Evolutionary conservation across 257 asterid species (phyloP), one percentile per base, ranked within the genome.

Genomic region (Fraxinus cuspidata): DNA sequence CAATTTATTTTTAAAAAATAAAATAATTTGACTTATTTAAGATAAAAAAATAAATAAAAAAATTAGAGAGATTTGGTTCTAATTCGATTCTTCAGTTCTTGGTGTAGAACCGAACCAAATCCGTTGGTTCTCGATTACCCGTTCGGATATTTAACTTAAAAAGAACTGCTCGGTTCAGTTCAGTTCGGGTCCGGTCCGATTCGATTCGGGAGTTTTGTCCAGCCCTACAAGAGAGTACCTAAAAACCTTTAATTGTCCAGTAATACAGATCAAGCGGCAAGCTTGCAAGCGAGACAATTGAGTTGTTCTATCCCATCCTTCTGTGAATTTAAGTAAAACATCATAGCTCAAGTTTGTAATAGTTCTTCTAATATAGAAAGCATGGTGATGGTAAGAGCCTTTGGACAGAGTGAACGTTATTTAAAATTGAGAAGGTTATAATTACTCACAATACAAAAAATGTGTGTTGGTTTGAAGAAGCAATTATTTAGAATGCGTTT

Each of bases 251-350:
- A 77, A 94, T 86, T 25, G 97, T 94, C 82, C 99, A 90, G 83
- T 94, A 94, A 82, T 92, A 94, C 79, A 97, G 99, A 87, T 94
- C 99, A 75, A 95, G 99, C 80, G 93, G 79, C 89, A 95, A 82
- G 89, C 93, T 88, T 72, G 99, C 99, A 80, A 95, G 98, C 71
- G 98, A 89, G 73, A 95, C 93, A 95, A 84, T 83, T 95, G 99
- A 75, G 97, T 87, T 72, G 98, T 95, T 89, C 99, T 89, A 82
- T 95, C 99, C 99, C 99, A 95, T 80, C 99, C 99, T 88, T 95
- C 99, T 51, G 27, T 15, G 74, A 64, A 80, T 28, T 53, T 80
- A 29, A 68, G 66, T 77, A 71, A 79, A 81, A 73, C 74, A 80
- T 75, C 74, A 76, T 72, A 51, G 73, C 63, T 53, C 73, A 56